A percentile compares a stretch with the other conserved stretches of the same genome.
Conservation (phyloP, 805 yeast species). For the Candida stauntonica region DNA sequence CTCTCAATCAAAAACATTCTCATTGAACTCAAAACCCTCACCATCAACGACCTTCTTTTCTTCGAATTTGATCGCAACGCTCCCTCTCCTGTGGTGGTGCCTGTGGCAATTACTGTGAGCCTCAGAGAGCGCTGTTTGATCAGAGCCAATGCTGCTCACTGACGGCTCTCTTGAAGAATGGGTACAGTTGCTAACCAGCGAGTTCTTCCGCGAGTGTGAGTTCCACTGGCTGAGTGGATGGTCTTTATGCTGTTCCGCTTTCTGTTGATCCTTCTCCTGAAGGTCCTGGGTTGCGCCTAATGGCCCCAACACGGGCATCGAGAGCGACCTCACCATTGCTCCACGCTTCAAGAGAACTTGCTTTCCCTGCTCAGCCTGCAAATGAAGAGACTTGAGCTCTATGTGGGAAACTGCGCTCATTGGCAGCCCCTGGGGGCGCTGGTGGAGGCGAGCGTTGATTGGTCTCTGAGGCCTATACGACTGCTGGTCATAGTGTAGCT, state of each 20-base stretch:
- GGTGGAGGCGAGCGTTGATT: slow-evolving; percentile 12
- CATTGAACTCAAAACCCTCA: slow-evolving; percentile 2
- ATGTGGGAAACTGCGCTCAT: not conserved
- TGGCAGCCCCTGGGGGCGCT: not conserved
- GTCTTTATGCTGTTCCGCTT: not conserved
- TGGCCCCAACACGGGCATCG: slow-evolving; percentile 4
- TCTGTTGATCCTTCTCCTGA: too few relatives aligned
- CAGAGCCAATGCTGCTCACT: slow-evolving; percentile 1
- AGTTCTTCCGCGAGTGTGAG: slow-evolving; percentile 10
- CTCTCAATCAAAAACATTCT: slow-evolving; percentile 5
- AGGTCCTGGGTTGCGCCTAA: too few relatives aligned
- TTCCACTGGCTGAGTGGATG: not conserved
- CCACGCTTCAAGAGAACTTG: not conserved
- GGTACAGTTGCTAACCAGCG: slow-evolving; percentile 15
- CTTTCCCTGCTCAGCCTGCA: not conserved
- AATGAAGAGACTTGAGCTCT: not conserved
- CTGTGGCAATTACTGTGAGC: slow-evolving; percentile 14
- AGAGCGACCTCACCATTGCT: slow-evolving; percentile 2
- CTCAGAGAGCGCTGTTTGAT: not conserved
- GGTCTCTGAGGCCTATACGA: slow-evolving; percentile 17
- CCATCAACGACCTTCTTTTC: slow-evolving; percentile 9
- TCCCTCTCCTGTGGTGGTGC: slow-evolving; percentile 28
- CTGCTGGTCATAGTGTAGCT: slow-evolving; percentile 13
- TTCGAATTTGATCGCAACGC: slow-evolving; percentile 26
- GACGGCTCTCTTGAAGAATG: slow-evolving; percentile 7